Evolutionary conservation across 768 basidiomycete genomes (phyloP).

Genomic region (Termitomyces sp.): DNA sequence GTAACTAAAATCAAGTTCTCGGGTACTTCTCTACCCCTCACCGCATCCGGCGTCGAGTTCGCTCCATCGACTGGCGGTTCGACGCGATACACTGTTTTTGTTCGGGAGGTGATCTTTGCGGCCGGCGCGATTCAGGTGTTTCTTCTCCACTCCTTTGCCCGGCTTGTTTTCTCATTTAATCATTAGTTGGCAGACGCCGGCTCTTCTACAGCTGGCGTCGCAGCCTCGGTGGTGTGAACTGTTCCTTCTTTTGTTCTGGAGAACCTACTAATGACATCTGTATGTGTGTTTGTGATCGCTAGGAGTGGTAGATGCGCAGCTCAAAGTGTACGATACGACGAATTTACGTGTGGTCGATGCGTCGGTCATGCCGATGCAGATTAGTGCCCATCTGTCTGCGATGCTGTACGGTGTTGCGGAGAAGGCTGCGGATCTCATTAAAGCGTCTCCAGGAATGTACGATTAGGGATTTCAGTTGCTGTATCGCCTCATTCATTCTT

Average conservation of each 20-base stretch:
- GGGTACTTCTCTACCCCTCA: slow-evolving; percentile 28
- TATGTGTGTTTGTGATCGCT: slow-evolving; percentile 13
- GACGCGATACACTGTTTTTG: slow-evolving; percentile 36
- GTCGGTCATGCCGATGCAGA: slow-evolving; percentile 42
- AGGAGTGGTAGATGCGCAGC: slow-evolving; percentile 45
- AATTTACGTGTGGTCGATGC: slow-evolving; percentile 54
- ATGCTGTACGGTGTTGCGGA: slow-evolving; percentile 54
- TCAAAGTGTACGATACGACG: slow-evolving; percentile 42
- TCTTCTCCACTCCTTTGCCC: not conserved
- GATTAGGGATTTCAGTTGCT: not conserved
- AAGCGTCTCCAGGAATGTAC: slow-evolving; percentile 25
- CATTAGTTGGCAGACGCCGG: not conserved
- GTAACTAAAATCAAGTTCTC: slow-evolving; percentile 44
- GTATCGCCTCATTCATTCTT: not conserved
- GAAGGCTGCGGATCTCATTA: slow-evolving; percentile 49
- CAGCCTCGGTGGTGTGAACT: not conserved
- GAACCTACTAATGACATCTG: not conserved
- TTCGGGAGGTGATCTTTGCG: slow-evolving; percentile 50
- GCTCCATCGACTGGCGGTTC: slow-evolving; percentile 33
- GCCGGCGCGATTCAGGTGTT: slow-evolving; percentile 46
- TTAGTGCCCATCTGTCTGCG: slow-evolving; percentile 42
- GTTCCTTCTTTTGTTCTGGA: not conserved
- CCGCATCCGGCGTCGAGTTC: slow-evolving; percentile 46
- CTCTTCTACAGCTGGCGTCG: no score
- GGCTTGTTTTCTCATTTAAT: not conserved